Base-by-base conservation (phyloP, 176 grass and related monocot genomes). In the Avena atlantica region DNA sequence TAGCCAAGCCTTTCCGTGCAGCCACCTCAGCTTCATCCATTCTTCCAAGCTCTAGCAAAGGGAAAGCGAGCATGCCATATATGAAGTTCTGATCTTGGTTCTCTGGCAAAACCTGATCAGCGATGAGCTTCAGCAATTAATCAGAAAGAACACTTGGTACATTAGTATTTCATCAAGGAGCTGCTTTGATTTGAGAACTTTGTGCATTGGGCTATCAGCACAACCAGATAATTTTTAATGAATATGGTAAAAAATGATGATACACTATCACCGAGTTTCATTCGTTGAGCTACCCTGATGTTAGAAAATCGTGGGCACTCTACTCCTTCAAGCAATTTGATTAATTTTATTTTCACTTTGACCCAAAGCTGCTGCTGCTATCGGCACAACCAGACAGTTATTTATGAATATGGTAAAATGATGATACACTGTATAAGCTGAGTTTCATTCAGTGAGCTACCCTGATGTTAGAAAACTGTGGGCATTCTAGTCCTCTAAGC, bases 51-150 rank as follows among this genome's bases (percentile, higher is more conserved):
- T 95, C 93, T 37, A 95, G 82, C 60, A 95, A 89, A 87, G 88
- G 91, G 84, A 95, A 95, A 61, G 93, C 89, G 2, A 95, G 93
- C 90, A 95, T 79, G 58, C 93, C 93, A 11, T 92, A 95, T 83
- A 95, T 87, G 68, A 87, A 95, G 36, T 81, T 92, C 42, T 82
- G 86, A 64, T 91, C 84, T 87, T 92, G 70, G 47, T 95, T 95
- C 64, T 92, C 31, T 40, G 81, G 80, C 64, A 95, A 88, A 79
- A 95, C 91, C 93, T 95, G 80, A 76, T 74, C 51, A 87, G 17
- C 16, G 73, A 29, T 0, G 9, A 87, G 21, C n/a, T 40, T 1
- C 7, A 87, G 13, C 9, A 87, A 87, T 78, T 70, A 72, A 23
- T 34, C 55, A 64, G 60, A 52, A 74, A 70, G 1, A 69, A 61